A percentile compares a stretch with the other conserved stretches of the same genome.
phyloP scores from a whole-genome alignment of 2,329 filamentous ascomycete genomes.

The Colletotrichum costaricense region DNA sequence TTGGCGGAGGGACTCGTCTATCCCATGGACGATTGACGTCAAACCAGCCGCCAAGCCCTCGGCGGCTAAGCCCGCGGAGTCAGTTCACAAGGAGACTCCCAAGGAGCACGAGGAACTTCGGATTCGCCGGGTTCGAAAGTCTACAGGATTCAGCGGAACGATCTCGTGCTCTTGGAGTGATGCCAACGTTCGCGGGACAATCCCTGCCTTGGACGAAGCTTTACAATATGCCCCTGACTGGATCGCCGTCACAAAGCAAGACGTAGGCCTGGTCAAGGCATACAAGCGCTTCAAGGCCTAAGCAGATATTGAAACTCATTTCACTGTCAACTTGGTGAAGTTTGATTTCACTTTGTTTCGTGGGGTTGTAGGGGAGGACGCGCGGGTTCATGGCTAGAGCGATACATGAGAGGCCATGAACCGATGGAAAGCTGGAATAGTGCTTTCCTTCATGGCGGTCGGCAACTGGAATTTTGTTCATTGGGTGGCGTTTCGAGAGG shows the following conservation, averaged over 20 bases:
- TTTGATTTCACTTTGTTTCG: background rate
- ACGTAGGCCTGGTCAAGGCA: conserved; percentile 25
- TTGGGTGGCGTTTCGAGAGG: conserved; percentile 20
- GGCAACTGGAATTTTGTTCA: conserved; percentile 3
- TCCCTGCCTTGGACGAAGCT: conserved; percentile 88
- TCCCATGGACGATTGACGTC: conserved; percentile 80
- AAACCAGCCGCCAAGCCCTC: conserved; percentile 51
- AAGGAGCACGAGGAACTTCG: conserved; percentile 38
- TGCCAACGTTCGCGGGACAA: conserved; percentile 75
- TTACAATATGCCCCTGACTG: conserved; percentile 81
- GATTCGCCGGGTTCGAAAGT: conserved; percentile 43
- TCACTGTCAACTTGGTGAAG: background rate
- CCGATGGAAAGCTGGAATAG: background rate
- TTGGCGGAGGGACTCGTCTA: conserved; percentile 85
- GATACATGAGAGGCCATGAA: background rate
- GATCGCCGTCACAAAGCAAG: conserved; percentile 78
- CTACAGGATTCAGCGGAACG: conserved; percentile 64
- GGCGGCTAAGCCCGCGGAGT: background rate
- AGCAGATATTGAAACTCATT: background rate
- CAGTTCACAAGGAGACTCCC: too few relatives aligned
- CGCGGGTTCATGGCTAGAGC: background rate
- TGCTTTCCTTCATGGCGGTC: background rate
- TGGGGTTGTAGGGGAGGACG: background rate
- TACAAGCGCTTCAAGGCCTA: conserved; percentile 5
- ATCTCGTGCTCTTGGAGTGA: conserved; percentile 91